Evolutionary conservation across 2,329 filamentous ascomycete species (phyloP).

Genomic region (Amphichorda felina): DNA sequence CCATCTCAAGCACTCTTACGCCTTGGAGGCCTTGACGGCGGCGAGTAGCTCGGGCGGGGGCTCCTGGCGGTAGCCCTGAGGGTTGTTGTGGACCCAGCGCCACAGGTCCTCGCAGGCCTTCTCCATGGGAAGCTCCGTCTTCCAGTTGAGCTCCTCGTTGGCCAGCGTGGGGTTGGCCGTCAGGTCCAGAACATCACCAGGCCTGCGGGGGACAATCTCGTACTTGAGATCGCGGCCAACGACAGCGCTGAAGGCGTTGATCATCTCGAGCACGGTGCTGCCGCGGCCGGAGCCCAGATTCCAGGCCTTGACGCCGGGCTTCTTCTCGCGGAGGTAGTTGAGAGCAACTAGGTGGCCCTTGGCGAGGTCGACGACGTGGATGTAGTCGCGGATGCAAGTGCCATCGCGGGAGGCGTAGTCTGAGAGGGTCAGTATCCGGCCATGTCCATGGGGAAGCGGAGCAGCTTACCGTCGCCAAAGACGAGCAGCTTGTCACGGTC

Average conservation of each 20-base stretch:
- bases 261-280: slow-evolving; percentile 93
- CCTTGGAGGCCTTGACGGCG: slow-evolving; percentile 31
- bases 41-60: slow-evolving; percentile 76
- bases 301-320: slow-evolving; percentile 89
- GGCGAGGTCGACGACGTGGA: slow-evolving; percentile 87
- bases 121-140: slow-evolving; percentile 81
- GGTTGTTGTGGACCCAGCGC: slow-evolving; percentile 96
- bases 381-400: slow-evolving; percentile 94
- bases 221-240: slow-evolving; percentile 82
- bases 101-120: slow-evolving; percentile 90
- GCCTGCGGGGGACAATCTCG: slow-evolving; percentile 69
- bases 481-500: slow-evolving; percentile 90
- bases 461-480: slow-evolving; percentile 74
- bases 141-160: slow-evolving; percentile 84
- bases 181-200: slow-evolving; percentile 86
- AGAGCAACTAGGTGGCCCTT: slow-evolving; percentile 79
- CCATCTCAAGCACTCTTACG: no score
- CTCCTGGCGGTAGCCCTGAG: slow-evolving; percentile 83
- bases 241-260: slow-evolving; percentile 82
- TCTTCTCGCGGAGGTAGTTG: slow-evolving; percentile 72
- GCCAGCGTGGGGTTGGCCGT: slow-evolving; percentile 84
- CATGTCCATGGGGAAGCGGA: neutral
- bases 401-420: slow-evolving; percentile 88
- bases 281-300: slow-evolving; percentile 92
- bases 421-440: slow-evolving; percentile 18